phyloP scores from a whole-genome alignment of 169 alveolate species.

The Sarcocystis neurona region DNA sequence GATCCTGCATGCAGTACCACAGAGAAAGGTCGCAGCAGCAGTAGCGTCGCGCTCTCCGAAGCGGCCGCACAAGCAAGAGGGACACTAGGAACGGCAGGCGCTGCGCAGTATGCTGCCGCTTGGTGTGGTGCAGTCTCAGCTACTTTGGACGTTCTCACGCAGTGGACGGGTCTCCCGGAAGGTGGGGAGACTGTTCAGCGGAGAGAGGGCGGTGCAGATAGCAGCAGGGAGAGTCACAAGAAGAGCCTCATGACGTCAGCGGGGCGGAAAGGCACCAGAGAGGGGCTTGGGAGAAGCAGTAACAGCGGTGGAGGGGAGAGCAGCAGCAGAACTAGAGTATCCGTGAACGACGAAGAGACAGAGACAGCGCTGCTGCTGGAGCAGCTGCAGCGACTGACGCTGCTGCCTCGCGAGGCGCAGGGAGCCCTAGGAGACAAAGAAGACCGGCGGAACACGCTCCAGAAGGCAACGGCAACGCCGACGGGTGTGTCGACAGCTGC shows the following conservation, averaged over 20 bases:
- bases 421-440: background rate
- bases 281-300: background rate
- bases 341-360: no score
- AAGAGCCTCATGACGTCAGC: background rate
- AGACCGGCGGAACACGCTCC: background rate
- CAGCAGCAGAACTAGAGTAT: background rate
- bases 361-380: slow-evolving; percentile 21
- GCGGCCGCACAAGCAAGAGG: background rate
- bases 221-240: no score
- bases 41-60: background rate
- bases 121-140: slow-evolving; percentile 29
- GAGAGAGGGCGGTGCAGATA: no score
- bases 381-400: background rate
- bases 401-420: background rate
- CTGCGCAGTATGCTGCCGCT: slow-evolving; percentile 18
- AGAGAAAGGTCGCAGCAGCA: no score
- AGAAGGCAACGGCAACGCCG: background rate
- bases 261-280: background rate
- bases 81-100: background rate
- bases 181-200: no score
- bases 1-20: no score
- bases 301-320: background rate
- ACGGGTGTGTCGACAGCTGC: no score
- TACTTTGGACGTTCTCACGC: slow-evolving; percentile 4
- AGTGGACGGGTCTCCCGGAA: slow-evolving; percentile 35